phyloP scores from a whole-genome alignment of 2,329 filamentous ascomycete species.

The Graphilbum fragrans region DNA sequence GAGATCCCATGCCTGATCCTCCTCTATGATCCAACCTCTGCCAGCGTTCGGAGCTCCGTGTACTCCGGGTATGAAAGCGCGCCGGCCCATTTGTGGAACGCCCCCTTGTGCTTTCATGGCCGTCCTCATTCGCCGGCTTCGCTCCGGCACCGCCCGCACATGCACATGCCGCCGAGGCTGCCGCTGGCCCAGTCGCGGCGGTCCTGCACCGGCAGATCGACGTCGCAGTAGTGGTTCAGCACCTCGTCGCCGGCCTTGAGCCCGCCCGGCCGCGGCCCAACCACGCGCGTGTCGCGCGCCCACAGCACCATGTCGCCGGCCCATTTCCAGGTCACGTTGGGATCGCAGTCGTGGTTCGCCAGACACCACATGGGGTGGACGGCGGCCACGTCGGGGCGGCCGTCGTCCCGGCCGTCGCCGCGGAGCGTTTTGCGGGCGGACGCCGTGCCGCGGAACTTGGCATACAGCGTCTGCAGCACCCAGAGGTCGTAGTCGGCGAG shows the following conservation, averaged over 20 bases:
- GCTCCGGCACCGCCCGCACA: constrained; percentile 69
- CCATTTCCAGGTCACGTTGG: constrained; percentile 94
- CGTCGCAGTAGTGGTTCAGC: constrained; percentile 88
- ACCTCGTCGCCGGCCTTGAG: constrained; percentile 75
- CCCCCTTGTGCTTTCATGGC: neutral
- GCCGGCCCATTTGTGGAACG: no score
- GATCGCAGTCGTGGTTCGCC: constrained; percentile 91
- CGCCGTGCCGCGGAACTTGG: constrained; percentile 87
- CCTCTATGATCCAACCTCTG: no score
- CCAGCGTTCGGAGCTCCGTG: no score
- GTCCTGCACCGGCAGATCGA: constrained; percentile 63
- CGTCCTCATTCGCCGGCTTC: constrained; percentile 35
- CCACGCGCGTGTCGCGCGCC: constrained; percentile 45
- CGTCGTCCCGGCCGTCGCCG: constrained; percentile 61
- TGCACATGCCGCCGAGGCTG: constrained; percentile 78
- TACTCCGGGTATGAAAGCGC: no score
- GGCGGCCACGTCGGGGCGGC: constrained; percentile 79
- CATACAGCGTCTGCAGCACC: constrained; percentile 84
- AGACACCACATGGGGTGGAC: constrained; percentile 95
- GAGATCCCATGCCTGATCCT: no score
- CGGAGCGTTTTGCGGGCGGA: constrained; percentile 71
- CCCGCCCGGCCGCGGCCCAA: constrained; percentile 32
- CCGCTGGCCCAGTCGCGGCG: constrained; percentile 82
- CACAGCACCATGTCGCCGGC: constrained; percentile 63
- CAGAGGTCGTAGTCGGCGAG: constrained; percentile 55